A percentile compares a stretch with the other conserved stretches of the same genome.
phyloP scores from a whole-genome alignment of 768 basidiomycete species.

The Agaricus blazei region DNA sequence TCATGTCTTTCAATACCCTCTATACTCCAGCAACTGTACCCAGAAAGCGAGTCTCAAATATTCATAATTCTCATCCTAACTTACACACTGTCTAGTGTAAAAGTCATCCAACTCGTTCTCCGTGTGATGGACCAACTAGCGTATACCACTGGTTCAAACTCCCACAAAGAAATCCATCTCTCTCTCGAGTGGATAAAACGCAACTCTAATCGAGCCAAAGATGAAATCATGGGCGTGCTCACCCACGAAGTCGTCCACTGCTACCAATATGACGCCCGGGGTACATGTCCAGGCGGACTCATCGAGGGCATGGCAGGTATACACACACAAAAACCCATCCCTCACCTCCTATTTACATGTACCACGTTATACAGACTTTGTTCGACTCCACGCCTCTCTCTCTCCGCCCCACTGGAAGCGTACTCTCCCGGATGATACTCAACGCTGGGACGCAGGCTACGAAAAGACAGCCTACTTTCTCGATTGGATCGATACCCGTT shows the following conservation, averaged over 20 bases:
- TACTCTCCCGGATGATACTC: constrained; percentile 23
- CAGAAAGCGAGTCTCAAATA: constrained; percentile 23
- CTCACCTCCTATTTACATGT: neutral
- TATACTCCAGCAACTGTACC: constrained; percentile 35
- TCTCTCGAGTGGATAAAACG: constrained; percentile 60
- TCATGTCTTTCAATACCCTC: constrained; percentile 44
- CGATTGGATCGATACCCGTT: constrained; percentile 55
- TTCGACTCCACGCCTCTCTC: constrained; percentile 54
- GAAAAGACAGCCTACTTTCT: constrained; percentile 72
- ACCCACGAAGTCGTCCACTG: constrained; percentile 78
- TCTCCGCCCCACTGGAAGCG: constrained; percentile 69
- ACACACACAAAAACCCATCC: constrained; percentile 4
- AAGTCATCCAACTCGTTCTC: constrained; percentile 52
- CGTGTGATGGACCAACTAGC: constrained; percentile 69
- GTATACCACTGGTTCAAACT: constrained; percentile 48
- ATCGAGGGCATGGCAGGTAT: constrained; percentile 78
- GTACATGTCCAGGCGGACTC: constrained; percentile 61
- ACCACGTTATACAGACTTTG: constrained; percentile 47
- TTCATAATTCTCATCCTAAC: neutral
- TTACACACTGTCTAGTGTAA: constrained; percentile 32
- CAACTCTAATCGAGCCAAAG: constrained; percentile 32
- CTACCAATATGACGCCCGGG: constrained; percentile 62
- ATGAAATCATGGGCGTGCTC: constrained; percentile 70
- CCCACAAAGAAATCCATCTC: constrained; percentile 71
- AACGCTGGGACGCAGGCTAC: constrained; percentile 74